A percentile compares a stretch with the other conserved stretches of the same genome.
Conservation (phyloP, 2,329 filamentous ascomycete genomes). For the Fusarium denticulatum region DNA sequence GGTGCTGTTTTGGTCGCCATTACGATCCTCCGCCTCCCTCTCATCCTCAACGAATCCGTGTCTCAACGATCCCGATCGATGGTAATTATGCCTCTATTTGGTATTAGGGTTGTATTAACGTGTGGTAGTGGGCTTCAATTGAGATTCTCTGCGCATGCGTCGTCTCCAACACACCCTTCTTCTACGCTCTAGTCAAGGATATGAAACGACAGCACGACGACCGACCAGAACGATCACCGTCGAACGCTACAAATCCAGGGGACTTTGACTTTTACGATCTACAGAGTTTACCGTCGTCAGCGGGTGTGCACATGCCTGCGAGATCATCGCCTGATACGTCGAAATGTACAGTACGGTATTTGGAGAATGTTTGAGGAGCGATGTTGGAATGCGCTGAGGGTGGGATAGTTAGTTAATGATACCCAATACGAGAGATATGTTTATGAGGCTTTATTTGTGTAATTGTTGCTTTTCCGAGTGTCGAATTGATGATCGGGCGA, state of each 20-base stretch:
- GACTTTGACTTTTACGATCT: slow-evolving; percentile 29
- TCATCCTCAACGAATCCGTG: slow-evolving; percentile 44
- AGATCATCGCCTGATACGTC: background rate
- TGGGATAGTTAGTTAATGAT: slow-evolving; percentile 4
- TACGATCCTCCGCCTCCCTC: slow-evolving; percentile 44
- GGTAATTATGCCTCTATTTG: slow-evolving; percentile 9
- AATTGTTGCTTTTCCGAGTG: background rate
- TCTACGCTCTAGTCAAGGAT: slow-evolving; percentile 43
- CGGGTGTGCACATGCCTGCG: background rate
- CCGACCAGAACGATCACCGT: slow-evolving; percentile 19
- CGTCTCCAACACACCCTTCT: slow-evolving; percentile 47
- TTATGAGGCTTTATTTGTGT: background rate
- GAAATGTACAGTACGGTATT: background rate
- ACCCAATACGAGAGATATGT: background rate
- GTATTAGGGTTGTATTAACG: background rate
- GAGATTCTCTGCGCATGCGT: slow-evolving; percentile 48
- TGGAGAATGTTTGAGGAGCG: background rate
- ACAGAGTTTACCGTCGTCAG: slow-evolving; percentile 26
- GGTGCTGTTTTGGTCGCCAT: slow-evolving; percentile 43
- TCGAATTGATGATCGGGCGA: background rate
- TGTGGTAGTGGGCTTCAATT: slow-evolving; percentile 44
- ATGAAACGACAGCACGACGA: slow-evolving; percentile 41
- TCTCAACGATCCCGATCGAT: slow-evolving; percentile 46
- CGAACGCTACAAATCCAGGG: slow-evolving; percentile 1
- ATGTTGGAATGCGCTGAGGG: background rate